Evolutionary conservation across 2,329 filamentous ascomycete genomes (phyloP).

Genomic region (Talaromyces piceae): DNA sequence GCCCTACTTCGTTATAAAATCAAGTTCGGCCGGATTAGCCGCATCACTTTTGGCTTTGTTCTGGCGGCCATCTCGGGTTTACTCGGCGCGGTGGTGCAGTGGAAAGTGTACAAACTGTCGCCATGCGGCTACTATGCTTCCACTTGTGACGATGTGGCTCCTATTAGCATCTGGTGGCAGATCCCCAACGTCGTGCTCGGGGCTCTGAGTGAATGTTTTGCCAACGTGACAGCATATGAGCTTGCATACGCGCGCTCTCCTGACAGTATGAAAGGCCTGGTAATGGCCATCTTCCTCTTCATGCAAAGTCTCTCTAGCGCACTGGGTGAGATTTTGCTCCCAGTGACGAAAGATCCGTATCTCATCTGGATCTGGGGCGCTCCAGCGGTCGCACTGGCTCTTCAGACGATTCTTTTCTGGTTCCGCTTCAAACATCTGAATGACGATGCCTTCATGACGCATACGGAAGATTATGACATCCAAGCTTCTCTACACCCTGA

Average conservation of each 20-base stretch:
- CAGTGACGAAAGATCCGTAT: constrained; percentile 40
- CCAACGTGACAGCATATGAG: constrained; percentile 57
- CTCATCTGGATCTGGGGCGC: constrained; percentile 37
- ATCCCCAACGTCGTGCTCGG: constrained; percentile 45
- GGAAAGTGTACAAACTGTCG: constrained; percentile 39
- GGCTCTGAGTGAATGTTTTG: constrained; percentile 51
- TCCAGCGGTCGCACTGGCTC: constrained; percentile 41
- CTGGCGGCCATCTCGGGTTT: constrained; percentile 42
- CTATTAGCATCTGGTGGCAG: constrained; percentile 46
- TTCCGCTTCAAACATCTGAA: constrained; percentile 41
- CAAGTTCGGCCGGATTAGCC: constrained; percentile 42
- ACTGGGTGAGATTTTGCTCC: constrained; percentile 34
- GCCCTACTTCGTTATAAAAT: constrained; percentile 34
- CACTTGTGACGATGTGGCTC: constrained; percentile 20
- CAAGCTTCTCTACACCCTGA: neutral
- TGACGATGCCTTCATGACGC: constrained; percentile 39
- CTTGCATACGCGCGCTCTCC: constrained; percentile 73
- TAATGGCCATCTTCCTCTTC: constrained; percentile 37
- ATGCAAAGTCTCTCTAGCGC: constrained; percentile 51
- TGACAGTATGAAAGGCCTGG: constrained; percentile 55
- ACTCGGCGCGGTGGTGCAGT: constrained; percentile 32
- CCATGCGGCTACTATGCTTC: constrained; percentile 38
- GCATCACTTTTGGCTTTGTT: constrained; percentile 45
- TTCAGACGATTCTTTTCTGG: constrained; percentile 44
- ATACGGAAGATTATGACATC: neutral